These are phyloP conservation scores for Leucosporidium yakuticum DNA, from an alignment of 768 basidiomycete genomes.

Conservation along the genomic window DNA sequence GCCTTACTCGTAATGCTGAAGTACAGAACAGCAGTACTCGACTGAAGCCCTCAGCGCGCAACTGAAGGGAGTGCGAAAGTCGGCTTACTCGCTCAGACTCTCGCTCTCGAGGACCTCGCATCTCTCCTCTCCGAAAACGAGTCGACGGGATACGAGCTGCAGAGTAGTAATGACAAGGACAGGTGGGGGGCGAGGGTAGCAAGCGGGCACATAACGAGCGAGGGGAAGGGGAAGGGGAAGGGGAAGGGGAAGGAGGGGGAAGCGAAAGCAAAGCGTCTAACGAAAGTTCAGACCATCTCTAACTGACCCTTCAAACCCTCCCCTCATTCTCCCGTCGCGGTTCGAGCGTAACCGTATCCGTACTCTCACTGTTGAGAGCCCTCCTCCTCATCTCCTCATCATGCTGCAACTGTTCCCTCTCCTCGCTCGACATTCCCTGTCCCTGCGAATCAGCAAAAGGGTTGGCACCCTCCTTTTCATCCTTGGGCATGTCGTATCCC, in stretches of 20 bases:
- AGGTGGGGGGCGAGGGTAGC: too few relatives aligned
- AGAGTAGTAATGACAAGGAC: too few relatives aligned
- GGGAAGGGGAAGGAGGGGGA: background rate
- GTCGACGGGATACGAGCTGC: too few relatives aligned
- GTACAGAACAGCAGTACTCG: too few relatives aligned
- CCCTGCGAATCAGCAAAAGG: background rate
- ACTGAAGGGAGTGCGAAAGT: too few relatives aligned
- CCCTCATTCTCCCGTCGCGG: slow-evolving; percentile 6
- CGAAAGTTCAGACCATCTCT: background rate
- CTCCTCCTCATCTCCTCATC: background rate
- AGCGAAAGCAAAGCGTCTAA: background rate
- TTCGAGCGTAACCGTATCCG: slow-evolving; percentile 7
- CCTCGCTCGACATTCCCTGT: background rate
- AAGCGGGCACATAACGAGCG: background rate
- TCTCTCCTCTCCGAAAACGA: too few relatives aligned
- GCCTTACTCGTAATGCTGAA: too few relatives aligned
- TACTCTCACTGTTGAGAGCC: background rate
- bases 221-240: background rate
- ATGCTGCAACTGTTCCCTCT: background rate
- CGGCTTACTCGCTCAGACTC: too few relatives aligned
- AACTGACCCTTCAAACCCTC: background rate
- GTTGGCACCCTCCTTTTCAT: background rate
- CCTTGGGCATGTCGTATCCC: background rate
- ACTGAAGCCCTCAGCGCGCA: too few relatives aligned
- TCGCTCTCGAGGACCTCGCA: too few relatives aligned